These are phyloP conservation scores for Vitis hybrid DNA, from an alignment of 177 flowering plant species.

Conservation along the genomic window DNA sequence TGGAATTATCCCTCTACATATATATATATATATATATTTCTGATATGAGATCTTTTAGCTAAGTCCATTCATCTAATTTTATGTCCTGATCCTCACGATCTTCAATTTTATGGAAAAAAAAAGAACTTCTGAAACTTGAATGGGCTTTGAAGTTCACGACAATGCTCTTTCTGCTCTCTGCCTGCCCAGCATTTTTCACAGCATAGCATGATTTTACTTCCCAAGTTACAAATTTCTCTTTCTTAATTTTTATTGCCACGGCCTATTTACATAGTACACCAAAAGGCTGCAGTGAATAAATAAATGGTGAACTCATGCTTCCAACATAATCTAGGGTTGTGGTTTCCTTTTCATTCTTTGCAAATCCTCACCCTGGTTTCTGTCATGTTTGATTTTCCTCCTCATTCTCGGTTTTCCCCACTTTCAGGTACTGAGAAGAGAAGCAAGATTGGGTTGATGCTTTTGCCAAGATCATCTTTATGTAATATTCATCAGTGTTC, in stretches of 20 bases:
- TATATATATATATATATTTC: neutral
- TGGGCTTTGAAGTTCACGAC: neutral
- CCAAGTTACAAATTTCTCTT: neutral
- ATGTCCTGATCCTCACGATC: neutral
- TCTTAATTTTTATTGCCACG: neutral
- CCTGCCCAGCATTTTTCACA: neutral
- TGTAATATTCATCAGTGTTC: neutral
- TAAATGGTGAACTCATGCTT: no score
- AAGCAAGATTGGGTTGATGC: constrained; percentile 63
- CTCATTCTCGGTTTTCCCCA: neutral
- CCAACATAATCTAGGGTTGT: neutral
- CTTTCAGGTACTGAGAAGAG: constrained; percentile 67
- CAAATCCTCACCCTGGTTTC: neutral
- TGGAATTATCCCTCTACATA: neutral
- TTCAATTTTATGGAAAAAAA: neutral
- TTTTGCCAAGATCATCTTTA: neutral
- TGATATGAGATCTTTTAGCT: neutral
- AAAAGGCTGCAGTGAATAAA: neutral
- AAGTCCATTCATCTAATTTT: neutral
- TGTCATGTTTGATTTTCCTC: constrained; percentile 3
- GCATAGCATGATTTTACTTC: neutral
- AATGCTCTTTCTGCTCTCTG: neutral
- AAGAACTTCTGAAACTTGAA: neutral
- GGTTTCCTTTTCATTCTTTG: neutral
- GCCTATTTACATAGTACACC: neutral